Evolutionary conservation across 2,329 filamentous ascomycete species (phyloP), one percentile per base, ranked within the genome.

Genomic region (Aspergillus sp.): DNA sequence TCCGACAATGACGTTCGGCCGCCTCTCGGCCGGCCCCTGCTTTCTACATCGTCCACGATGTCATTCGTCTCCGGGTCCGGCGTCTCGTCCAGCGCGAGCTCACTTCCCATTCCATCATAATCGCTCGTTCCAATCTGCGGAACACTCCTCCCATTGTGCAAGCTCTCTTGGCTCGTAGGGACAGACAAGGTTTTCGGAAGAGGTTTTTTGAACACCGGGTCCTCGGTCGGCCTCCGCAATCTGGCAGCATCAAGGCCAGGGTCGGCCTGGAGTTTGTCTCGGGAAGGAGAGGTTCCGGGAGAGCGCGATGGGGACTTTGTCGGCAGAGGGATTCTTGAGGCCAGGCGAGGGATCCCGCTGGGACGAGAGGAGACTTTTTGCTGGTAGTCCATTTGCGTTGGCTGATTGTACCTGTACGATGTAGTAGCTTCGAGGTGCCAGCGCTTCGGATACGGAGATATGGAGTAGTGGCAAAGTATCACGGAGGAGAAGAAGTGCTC

Each of bases 1-100:
- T 95, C 88, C 0, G 82, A 78, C 3, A 95, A 40, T 4, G 59
- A 61, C 11, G 58, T 49, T 4, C 50, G 49, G 16, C 37, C 34
- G 19, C 35, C 36, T 26, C 37, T 37, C 12, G 43, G 36, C 30
- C 49, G 49, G 22, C 48, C 53, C 24, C 53, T 42, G 26, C 30
- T 35, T 26, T 53, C 43, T 31, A 29, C 31, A 22, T 48, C 46
- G 8, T 50, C 36, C 12, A 32, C 29, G 7, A 37, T 36, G 15
- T 35, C 34, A 17, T 47, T 41, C 19, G 36, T 48, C 42, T 38
- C 45, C 17, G 32, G 16, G 4, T 32, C 33, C 20, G 30, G 35
- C 19, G 32, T 13, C 25, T 40, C 37, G 15, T 41, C 32, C 29
- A 30, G 17, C 20, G 35, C 31, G 5, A 29, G 30, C n/a, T 43